Conservation (phyloP, 2,329 filamentous ascomycete species). For the Neofusicoccum cordaticola region DNA sequence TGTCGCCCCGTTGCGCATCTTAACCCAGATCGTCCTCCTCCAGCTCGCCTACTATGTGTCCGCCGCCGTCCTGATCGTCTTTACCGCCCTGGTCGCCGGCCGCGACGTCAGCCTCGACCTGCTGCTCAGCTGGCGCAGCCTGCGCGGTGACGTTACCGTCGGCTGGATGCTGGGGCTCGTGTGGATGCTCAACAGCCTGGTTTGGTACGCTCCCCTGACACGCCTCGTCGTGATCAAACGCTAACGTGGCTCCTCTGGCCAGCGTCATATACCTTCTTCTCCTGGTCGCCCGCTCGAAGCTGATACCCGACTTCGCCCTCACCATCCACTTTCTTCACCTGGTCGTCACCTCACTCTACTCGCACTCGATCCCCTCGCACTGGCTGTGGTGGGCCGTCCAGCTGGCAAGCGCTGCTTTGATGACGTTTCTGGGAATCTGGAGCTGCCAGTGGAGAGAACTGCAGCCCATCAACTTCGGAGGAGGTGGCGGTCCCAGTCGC, state of each 20-base stretch:
- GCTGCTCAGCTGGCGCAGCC: constrained; percentile 61
- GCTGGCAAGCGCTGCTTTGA: constrained; percentile 57
- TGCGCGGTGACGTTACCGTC: constrained; percentile 66
- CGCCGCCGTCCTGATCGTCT: constrained; percentile 62
- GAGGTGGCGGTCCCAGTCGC: constrained; percentile 37
- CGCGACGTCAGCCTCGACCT: constrained; percentile 57
- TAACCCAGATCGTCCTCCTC: constrained; percentile 63
- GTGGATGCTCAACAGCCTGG: constrained; percentile 64
- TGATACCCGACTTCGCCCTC: constrained; percentile 90
- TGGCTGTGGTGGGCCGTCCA: constrained; percentile 83
- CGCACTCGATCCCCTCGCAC: constrained; percentile 70
- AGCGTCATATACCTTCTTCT: constrained; percentile 82
- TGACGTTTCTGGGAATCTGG: constrained; percentile 78
- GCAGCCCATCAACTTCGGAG: constrained; percentile 82
- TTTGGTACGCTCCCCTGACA: constrained; percentile 52
- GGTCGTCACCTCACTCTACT: constrained; percentile 73
- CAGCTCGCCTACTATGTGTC: constrained; percentile 64
- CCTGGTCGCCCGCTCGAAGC: constrained; percentile 83
- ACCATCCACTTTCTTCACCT: constrained; percentile 85
- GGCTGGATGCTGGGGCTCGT: constrained; percentile 68
- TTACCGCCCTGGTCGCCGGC: constrained; percentile 65
- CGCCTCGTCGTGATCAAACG: neutral
- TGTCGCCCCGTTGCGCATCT: constrained; percentile 64
- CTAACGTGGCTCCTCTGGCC: constrained; percentile 17
- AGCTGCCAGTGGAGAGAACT: constrained; percentile 88